Evolutionary conservation across 352 stramenopile species (phyloP).

Genomic region (Phytopythium helicoides): DNA sequence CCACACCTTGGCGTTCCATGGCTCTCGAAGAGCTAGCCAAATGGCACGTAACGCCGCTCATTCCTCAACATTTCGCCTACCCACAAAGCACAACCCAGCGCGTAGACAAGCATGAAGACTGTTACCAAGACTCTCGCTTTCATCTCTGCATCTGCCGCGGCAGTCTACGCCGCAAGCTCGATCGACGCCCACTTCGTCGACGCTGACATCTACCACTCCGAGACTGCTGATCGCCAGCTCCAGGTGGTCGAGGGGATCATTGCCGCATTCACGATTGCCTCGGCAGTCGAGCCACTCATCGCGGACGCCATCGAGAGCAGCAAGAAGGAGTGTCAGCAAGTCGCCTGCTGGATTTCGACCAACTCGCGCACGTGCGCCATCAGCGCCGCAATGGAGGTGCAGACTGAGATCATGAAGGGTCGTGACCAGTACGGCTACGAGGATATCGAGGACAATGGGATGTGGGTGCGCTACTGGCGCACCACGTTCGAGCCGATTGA

Average conservation of each 20-base stretch:
- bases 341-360: not conserved
- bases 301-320: not conserved
- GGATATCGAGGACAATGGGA: not conserved
- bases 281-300: conserved; percentile 1
- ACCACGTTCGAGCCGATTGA: conserved; percentile 3
- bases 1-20: too few species aligned
- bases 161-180: too few species aligned
- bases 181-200: conserved; percentile 1
- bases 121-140: too few species aligned
- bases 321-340: conserved; percentile 4
- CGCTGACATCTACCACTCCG: conserved; percentile 2
- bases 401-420: not conserved
- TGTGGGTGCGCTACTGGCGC: conserved; percentile 2
- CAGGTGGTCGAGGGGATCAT: conserved; percentile 1
- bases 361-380: not conserved
- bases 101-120: too few species aligned
- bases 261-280: not conserved
- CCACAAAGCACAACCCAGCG: too few species aligned
- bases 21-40: too few species aligned
- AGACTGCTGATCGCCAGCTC: not conserved
- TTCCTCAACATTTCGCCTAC: too few species aligned
- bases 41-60: too few species aligned
- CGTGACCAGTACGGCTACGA: conserved; percentile 2
- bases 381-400: not conserved
- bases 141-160: too few species aligned